These are phyloP conservation scores for Geosmithia morbida DNA, from an alignment of 2,329 filamentous ascomycete genomes.

Conservation along the genomic window DNA sequence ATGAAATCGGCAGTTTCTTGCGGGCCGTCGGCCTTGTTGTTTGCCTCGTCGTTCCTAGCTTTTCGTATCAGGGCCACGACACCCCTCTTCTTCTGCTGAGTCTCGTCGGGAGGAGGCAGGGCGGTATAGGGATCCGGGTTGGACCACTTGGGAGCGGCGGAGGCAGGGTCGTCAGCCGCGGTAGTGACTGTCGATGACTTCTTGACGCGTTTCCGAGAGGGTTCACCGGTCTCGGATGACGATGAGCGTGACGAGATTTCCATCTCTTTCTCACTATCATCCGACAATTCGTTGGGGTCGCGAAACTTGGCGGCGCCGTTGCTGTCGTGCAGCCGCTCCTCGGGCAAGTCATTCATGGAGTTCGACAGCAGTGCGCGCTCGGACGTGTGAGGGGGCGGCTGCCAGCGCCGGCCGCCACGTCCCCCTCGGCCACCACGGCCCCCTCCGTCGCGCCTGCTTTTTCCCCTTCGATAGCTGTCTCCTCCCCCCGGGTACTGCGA, in stretches of 20 bases:
- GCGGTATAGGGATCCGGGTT: slow-evolving; percentile 91
- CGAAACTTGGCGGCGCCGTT: slow-evolving; percentile 35
- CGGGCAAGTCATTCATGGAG: slow-evolving; percentile 22
- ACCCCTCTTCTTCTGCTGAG: slow-evolving; percentile 62
- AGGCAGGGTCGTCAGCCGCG: slow-evolving; percentile 18
- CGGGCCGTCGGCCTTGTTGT: slow-evolving; percentile 32
- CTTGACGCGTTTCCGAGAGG: slow-evolving; percentile 20
- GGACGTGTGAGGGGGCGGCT: slow-evolving; percentile 24
- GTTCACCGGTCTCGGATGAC: slow-evolving; percentile 19
- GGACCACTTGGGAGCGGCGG: slow-evolving; percentile 65
- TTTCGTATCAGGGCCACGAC: slow-evolving; percentile 88
- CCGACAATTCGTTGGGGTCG: slow-evolving; percentile 41
- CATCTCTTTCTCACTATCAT: slow-evolving; percentile 51
- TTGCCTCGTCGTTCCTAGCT: slow-evolving; percentile 50
- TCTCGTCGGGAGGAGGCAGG: slow-evolving; percentile 65
- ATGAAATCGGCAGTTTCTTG: slow-evolving; percentile 72
- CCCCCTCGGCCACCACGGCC: slow-evolving; percentile 11
- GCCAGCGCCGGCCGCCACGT: slow-evolving; percentile 16
- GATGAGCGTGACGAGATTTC: slow-evolving; percentile 33
- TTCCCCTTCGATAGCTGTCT: slow-evolving; percentile 2
- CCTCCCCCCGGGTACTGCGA: background rate
- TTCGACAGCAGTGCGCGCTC: slow-evolving; percentile 35
- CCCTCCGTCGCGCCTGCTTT: slow-evolving; percentile 6
- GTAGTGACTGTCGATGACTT: slow-evolving; percentile 3
- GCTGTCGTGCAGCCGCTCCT: slow-evolving; percentile 30